These are phyloP conservation scores for Helianthus tuberosus DNA, from an alignment of 129 eudicot genomes.

Conservation along the genomic window DNA sequence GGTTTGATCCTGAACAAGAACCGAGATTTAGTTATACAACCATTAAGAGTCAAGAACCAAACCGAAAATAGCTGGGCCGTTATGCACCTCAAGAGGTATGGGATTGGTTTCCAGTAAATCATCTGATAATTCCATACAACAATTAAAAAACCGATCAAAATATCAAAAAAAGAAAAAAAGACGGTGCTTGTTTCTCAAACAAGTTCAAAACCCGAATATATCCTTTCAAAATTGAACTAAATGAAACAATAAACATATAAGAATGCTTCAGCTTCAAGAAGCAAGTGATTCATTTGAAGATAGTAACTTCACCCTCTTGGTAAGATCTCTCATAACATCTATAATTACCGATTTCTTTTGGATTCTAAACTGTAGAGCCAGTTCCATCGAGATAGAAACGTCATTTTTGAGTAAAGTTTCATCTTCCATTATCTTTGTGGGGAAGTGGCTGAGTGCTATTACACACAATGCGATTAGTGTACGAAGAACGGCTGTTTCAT, in stretches of 20 bases:
- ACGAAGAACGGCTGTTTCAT: constrained; percentile 67
- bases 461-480: constrained; percentile 76
- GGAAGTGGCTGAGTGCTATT: constrained; percentile 75
- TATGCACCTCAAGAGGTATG: neutral
- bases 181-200: neutral
- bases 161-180: neutral
- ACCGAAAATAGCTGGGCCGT: neutral
- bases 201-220: neutral
- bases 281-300: constrained; percentile 51
- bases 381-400: constrained; percentile 50
- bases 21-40: no score
- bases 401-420: constrained; percentile 54
- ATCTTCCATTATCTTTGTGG: constrained; percentile 92
- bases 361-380: constrained; percentile 76
- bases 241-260: constrained; percentile 7
- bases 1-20: no score
- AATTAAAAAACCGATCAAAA: neutral
- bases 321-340: constrained; percentile 76
- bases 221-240: constrained; percentile 10
- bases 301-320: constrained; percentile 61
- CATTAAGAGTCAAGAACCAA: no score
- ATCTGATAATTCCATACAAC: neutral
- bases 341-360: constrained; percentile 78
- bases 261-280: constrained; percentile 41
- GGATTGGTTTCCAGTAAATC: no score